A percentile compares a stretch with the other conserved stretches of the same genome.
Conservation (phyloP, 805 yeast species). For the Candida ipomoeae region DNA sequence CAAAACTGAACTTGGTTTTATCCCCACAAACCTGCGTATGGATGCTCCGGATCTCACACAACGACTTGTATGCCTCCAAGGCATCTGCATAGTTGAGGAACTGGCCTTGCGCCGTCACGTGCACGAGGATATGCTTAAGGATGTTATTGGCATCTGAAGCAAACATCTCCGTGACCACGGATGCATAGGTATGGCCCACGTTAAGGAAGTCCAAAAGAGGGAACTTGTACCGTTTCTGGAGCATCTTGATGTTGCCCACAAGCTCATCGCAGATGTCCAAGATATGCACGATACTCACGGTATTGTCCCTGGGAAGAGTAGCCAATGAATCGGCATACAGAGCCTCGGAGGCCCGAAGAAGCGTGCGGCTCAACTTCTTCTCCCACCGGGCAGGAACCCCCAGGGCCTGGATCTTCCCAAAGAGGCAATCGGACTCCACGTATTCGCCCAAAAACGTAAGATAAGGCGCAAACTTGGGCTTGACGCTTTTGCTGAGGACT, state of each 20-base stretch:
- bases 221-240: conserved; percentile 57
- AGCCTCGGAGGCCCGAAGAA: conserved; percentile 33
- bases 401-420: conserved; percentile 29
- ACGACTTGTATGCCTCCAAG: conserved; percentile 49
- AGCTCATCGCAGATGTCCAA: conserved; percentile 53
- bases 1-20: conserved; percentile 44
- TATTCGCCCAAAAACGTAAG: conserved; percentile 47
- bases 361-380: conserved; percentile 30
- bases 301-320: conserved; percentile 54
- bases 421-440: conserved; percentile 46
- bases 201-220: conserved; percentile 58
- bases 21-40: conserved; percentile 41
- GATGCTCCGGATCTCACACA: conserved; percentile 51
- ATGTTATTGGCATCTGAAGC: conserved; percentile 52
- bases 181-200: conserved; percentile 48
- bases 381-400: conserved; percentile 47
- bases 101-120: conserved; percentile 28
- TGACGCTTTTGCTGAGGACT: conserved; percentile 36
- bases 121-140: conserved; percentile 46
- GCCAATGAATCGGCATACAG: conserved; percentile 39
- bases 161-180: conserved; percentile 48
- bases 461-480: conserved; percentile 58
- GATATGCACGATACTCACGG: conserved; percentile 52
- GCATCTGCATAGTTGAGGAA: conserved; percentile 52
- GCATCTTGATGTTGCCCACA: conserved; percentile 42